Evolutionary conservation across 345 rosid genomes (phyloP), one percentile per base, ranked within the genome.

Genomic region (Linum usitatissimum): DNA sequence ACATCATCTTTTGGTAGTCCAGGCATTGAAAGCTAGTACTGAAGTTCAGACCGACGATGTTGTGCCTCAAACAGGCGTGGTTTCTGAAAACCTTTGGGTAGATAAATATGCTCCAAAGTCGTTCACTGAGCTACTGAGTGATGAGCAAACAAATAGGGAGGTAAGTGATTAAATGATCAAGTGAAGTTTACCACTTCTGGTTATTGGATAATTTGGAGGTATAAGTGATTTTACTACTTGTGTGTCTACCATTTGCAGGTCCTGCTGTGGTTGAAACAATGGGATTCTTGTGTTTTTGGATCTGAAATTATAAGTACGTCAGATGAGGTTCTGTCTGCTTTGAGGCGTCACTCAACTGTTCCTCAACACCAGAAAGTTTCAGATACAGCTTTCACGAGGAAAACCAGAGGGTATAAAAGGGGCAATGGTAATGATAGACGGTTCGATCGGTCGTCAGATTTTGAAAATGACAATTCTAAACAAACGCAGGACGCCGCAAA

Each of bases 221-320:
- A 7, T 34, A 4, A 4, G 38, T 34, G 38, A 34, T 57, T 30
- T 28, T 68, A 30, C 36, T 48, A n/a, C n/a, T n/a, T n/a, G n/a
- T 64, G 45, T 53, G 45, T 18, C 30, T 28, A 55, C 55, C 68
- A 15, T 65, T 65, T 77, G 66, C 79, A 93, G 99, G 96, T 90
- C 49, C 88, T 90, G 57, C 69, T 87, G 48, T 93, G 99, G 99
- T 77, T 93, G 72, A 93, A 93, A 78, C 96, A 93, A 73, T 93
- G 99, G 99, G 99, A 93, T 73, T 82, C 97, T 57, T 77, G 84
- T 82, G 99, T 93, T 78, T 93, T 87, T 78, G 96, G 96, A 69
- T 90, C 97, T 73, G 97, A 80, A 78, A 82, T 93, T 62, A 87
- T 90, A 80, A 87, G 81, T 76, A 93, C 99, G 4, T 65, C 87